phyloP scores from a whole-genome alignment of 148 eudicot species.

The Vaccinium myrtillus region DNA sequence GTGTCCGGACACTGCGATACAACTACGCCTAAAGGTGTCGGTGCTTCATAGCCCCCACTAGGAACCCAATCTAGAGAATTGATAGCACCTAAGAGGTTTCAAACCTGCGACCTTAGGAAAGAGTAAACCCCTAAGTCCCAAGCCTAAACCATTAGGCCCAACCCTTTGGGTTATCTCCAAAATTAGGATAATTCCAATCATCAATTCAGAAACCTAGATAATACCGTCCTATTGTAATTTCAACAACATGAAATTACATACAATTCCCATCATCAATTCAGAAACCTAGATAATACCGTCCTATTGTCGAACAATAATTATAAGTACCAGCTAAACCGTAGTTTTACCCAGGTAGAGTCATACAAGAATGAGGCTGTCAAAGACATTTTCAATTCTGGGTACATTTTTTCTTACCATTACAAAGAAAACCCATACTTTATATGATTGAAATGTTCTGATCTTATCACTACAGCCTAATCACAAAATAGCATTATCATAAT shows the following conservation, averaged over 20 bases:
- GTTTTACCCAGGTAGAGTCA: neutral
- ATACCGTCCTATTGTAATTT: neutral
- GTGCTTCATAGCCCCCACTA: too few species aligned
- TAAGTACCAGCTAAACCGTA: neutral
- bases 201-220: neutral
- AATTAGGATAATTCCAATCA: neutral
- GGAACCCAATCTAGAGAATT: too few species aligned
- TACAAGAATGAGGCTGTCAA: neutral
- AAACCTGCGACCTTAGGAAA: too few species aligned
- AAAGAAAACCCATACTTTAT: neutral
- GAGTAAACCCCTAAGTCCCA: too few species aligned
- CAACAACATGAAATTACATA: neutral
- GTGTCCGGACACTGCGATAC: too few species aligned
- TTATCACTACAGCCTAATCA: neutral
- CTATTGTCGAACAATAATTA: neutral
- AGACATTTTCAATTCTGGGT: neutral
- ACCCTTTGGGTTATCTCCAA: too few species aligned
- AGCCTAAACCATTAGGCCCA: too few species aligned
- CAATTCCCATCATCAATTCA: neutral
- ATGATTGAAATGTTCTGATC: neutral
- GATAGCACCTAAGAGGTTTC: too few species aligned
- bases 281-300: neutral
- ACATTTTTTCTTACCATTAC: neutral
- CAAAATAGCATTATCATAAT: neutral
- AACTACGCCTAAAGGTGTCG: too few species aligned